Evolutionary conservation across 495 filamentous ascomycete species (phyloP).

Genomic region (Acidiella bohemica): DNA sequence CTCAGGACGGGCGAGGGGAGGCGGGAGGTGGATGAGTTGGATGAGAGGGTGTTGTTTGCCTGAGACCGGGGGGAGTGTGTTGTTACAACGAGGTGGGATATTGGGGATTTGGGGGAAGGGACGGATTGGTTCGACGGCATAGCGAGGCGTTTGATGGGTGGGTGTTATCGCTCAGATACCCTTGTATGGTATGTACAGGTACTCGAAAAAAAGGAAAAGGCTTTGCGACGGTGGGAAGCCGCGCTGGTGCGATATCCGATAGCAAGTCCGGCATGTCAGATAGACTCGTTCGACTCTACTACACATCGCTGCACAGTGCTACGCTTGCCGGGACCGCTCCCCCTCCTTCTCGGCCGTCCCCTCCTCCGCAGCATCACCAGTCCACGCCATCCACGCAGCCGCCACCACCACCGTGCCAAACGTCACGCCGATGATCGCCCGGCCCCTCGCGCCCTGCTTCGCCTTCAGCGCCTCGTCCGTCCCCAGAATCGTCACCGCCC

Average conservation of each 20-base stretch:
- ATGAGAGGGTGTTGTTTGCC: conserved; percentile 69
- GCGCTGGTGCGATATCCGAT: no score
- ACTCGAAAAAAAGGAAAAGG: no score
- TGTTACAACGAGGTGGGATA: background rate
- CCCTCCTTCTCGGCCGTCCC: background rate
- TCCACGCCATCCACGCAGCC: conserved; percentile 20
- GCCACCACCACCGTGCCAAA: conserved; percentile 24
- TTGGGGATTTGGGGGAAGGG: background rate
- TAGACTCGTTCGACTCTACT: background rate
- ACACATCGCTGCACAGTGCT: background rate
- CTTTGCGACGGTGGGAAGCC: no score
- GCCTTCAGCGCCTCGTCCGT: conserved; percentile 27
- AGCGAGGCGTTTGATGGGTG: background rate
- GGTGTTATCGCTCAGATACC: no score
- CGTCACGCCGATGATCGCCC: conserved; percentile 27
- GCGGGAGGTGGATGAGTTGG: conserved; percentile 54
- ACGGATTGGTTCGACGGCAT: no score
- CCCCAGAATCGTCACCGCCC: conserved; percentile 30
- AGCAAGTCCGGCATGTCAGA: no score
- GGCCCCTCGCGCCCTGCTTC: conserved; percentile 29
- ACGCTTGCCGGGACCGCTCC: no score
- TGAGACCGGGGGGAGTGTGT: conserved; percentile 25
- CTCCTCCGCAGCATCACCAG: conserved; percentile 3
- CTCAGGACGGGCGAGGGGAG: conserved; percentile 50
- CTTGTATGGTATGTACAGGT: no score